Base-by-base conservation (phyloP, 768 basidiomycete species). In the Steccherinum ochraceum region DNA sequence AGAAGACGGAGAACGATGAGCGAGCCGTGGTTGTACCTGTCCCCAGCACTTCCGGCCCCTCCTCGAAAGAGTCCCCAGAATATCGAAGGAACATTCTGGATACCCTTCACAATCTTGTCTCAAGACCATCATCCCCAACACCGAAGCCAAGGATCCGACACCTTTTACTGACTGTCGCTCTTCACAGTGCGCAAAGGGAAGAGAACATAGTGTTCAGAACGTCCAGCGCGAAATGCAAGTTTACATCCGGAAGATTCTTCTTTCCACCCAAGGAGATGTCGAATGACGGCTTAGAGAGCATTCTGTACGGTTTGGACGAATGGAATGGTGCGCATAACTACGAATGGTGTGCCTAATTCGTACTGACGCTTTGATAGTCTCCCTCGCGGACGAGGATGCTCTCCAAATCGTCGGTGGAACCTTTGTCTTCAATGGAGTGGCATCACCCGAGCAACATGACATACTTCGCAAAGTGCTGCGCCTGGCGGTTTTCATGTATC, bases 351-450 rank as follows among this genome's bases (percentile, higher is more conserved):
- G 18, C 39, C 25, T 27, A 16, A n/a, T 10, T 48, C 20, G 26
- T 19, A 24, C 45, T 44, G 4, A n/a, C 39, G 24, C 24, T n/a
- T n/a, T 40, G 41, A 23, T 13, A 46, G 48, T 16, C 46, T 58
- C 12, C 45, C 27, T 19, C 25, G 35, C n/a, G 45, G 35, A 57
- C 46, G 60, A 64, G 2, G 52, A 64, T n/a, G 52, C 64, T 27
- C 44, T 65, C 3, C 69, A 65, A 23, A 61, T 84, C 25, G 72
- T 86, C 5, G 84, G 85, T 3, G 85, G 84, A 0, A 82, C 77
- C 1, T 86, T 88, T 60, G 60, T 68, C 1, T 70, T 87, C 52
- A 70, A 68, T 53, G 80, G 77, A 10, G 56, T 76, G 12, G 63
- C 62, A 12, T 75, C 77, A 1, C 59, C 65, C 1, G 25, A 58